Percentiles rank a stretch among this genome's conserved stretches.
Conservation (phyloP, 2,329 filamentous ascomycete genomes). For the Colletotrichum cereale region DNA sequence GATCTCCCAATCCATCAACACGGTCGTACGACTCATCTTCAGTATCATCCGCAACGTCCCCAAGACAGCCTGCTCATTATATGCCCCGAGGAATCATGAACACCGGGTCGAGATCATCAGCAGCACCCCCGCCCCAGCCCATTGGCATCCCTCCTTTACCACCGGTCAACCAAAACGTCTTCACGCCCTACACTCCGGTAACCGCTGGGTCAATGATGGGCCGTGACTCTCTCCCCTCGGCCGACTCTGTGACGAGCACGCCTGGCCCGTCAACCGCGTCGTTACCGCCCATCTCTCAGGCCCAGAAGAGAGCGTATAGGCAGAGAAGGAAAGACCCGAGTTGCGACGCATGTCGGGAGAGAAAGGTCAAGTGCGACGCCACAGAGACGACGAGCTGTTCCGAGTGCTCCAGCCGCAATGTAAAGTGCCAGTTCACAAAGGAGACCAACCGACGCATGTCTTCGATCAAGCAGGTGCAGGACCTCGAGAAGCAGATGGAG, state of each 20-base stretch:
- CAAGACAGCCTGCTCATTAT: constrained; percentile 66
- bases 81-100: constrained; percentile 63
- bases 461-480: constrained; percentile 98
- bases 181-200: constrained; percentile 67
- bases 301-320: constrained; percentile 93
- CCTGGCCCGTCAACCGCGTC: constrained; percentile 59
- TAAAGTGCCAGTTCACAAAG: constrained; percentile 99
- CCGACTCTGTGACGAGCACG: constrained; percentile 68
- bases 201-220: constrained; percentile 63
- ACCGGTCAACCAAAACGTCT: constrained; percentile 59
- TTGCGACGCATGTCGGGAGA: constrained; percentile 94
- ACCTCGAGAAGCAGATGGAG: constrained; percentile 91
- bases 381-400: constrained; percentile 97
- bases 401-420: constrained; percentile 95
- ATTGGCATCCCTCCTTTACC: constrained; percentile 66
- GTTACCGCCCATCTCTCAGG: constrained; percentile 60
- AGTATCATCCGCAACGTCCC: constrained; percentile 72
- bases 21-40: constrained; percentile 75
- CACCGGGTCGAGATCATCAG: constrained; percentile 62
- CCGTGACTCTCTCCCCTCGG: constrained; percentile 72
- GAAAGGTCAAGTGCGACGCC: constrained; percentile 91
- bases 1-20: constrained; percentile 72
- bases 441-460: constrained; percentile 99
- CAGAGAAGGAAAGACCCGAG: constrained; percentile 96
- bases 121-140: constrained; percentile 63